These are phyloP conservation scores for Aureobasidium sp. DNA, from an alignment of 2,329 filamentous ascomycete genomes.

Conservation along the genomic window DNA sequence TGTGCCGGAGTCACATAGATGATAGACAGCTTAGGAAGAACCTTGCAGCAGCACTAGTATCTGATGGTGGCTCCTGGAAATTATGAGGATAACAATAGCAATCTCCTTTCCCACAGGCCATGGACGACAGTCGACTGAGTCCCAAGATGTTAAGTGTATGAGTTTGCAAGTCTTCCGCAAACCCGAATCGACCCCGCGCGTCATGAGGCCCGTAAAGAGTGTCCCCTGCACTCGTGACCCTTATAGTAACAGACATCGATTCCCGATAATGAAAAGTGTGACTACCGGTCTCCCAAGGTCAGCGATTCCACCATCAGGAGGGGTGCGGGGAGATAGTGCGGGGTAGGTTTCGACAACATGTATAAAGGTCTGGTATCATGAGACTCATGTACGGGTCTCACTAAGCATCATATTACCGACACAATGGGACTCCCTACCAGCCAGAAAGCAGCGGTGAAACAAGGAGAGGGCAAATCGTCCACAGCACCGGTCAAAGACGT, in stretches of 20 bases:
- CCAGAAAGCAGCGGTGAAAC: constrained; percentile 30
- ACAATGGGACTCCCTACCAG: constrained; percentile 4
- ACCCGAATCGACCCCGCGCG: neutral
- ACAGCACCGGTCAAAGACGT: constrained; percentile 25
- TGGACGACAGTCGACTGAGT: neutral
- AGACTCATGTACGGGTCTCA: neutral
- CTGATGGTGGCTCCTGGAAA: neutral
- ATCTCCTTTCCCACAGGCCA: too few species aligned
- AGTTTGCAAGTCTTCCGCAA: neutral
- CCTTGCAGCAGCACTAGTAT: neutral
- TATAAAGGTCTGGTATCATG: neutral
- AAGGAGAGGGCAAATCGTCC: constrained; percentile 23
- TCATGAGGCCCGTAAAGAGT: neutral
- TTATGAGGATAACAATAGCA: neutral
- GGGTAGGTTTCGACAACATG: neutral
- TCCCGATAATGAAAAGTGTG: neutral
- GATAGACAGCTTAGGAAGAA: neutral
- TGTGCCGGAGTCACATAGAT: neutral
- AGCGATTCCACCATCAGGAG: neutral
- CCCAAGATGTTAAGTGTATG: neutral
- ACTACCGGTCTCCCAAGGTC: neutral
- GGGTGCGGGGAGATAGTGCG: neutral
- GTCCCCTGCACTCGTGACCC: neutral
- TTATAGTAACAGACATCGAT: neutral
- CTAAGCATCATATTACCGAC: neutral